phyloP scores from a whole-genome alignment of 768 basidiomycete species.

The Pulveroboletus sp. region DNA sequence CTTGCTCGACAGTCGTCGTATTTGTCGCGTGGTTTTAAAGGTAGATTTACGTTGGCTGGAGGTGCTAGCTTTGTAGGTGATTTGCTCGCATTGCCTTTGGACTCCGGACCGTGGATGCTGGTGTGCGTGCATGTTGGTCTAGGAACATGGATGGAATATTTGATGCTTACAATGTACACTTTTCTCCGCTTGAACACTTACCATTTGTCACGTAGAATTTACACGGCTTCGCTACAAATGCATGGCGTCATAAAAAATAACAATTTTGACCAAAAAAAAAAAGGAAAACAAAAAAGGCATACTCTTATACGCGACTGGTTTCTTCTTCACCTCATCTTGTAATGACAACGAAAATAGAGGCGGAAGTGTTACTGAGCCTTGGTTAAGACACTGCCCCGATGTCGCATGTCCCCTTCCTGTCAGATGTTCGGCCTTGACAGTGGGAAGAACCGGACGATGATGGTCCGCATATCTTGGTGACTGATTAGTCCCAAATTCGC shows the following conservation, averaged over 20 bases:
- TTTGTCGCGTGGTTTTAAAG: conserved; percentile 24
- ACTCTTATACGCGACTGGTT: conserved; percentile 28
- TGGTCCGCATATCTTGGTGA: conserved; percentile 8
- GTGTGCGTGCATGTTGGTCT: not conserved
- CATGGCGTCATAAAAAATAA: not conserved
- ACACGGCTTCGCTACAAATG: conserved; percentile 51
- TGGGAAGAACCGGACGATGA: conserved; percentile 15
- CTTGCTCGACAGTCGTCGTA: conserved; percentile 39
- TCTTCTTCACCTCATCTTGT: conserved; percentile 19
- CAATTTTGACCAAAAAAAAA: not conserved
- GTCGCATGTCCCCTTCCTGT: conserved; percentile 1
- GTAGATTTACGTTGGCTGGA: conserved; percentile 13
- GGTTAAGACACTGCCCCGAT: conserved; percentile 8
- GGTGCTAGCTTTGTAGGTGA: conserved; percentile 1
- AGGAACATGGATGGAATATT: not conserved
- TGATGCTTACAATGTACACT: conserved; percentile 54
- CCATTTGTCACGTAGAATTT: conserved; percentile 46
- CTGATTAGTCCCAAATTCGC: conserved; percentile 10
- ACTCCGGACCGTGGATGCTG: conserved; percentile 43
- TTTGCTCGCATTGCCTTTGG: not conserved
- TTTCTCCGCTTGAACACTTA: conserved; percentile 48
- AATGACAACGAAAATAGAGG: conserved; percentile 1
- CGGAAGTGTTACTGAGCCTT: not conserved
- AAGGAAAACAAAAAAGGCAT: not conserved
- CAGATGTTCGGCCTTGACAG: conserved; percentile 5